phyloP scores from a whole-genome alignment of 2,329 filamentous ascomycete species.

The Penicillium sp. region DNA sequence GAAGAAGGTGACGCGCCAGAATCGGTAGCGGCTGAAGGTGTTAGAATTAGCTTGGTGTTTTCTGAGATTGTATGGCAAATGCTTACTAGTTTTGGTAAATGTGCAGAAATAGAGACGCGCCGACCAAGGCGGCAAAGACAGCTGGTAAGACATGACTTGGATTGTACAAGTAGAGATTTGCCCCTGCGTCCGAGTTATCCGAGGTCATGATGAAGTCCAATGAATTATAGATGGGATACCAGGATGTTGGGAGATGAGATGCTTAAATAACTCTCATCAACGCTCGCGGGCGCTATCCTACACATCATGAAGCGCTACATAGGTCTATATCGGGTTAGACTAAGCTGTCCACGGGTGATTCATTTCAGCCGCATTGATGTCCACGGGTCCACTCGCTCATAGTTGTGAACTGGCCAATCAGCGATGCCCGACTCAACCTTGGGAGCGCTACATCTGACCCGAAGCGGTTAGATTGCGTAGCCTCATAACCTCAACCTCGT shows the following conservation, averaged over 20 bases:
- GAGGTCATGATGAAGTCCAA: conserved; percentile 6
- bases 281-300: neutral
- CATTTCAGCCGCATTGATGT: neutral
- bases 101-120: conserved; percentile 29
- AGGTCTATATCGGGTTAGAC: neutral
- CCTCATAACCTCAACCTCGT: neutral
- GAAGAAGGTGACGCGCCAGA: conserved; percentile 37
- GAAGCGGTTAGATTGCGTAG: conserved; percentile 12
- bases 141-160: conserved; percentile 33
- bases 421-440: neutral
- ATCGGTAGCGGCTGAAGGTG: conserved; percentile 24
- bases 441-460: conserved; percentile 12
- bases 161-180: conserved; percentile 24
- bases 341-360: too few relatives aligned
- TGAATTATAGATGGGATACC: neutral
- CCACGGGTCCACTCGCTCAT: neutral
- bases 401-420: conserved; percentile 4
- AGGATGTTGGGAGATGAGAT: neutral
- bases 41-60: neutral
- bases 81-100: conserved; percentile 34
- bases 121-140: conserved; percentile 32
- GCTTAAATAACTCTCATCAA: conserved; percentile 7
- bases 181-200: conserved; percentile 2
- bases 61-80: neutral
- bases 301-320: neutral